Evolutionary conservation across 768 basidiomycete genomes (phyloP), one percentile per base, ranked within the genome.

Genomic region (Amanita phalloides): DNA sequence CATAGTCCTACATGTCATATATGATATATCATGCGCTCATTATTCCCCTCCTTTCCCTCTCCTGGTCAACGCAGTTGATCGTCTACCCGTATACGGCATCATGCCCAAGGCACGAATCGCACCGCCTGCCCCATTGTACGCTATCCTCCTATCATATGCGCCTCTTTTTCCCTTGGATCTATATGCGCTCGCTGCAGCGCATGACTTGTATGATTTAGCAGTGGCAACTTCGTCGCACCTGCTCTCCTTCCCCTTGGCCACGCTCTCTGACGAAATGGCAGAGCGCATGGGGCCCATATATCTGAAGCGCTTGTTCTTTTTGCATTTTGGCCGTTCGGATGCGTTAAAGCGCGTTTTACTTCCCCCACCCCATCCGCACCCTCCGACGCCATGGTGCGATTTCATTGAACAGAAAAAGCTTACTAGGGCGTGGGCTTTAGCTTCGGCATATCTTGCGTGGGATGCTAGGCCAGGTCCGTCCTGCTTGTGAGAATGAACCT

Each of bases 371-470:
- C 78, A 79, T 50, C 81, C 83, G 2, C 88, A 90, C 61, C 70
- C 81, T n/a, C 84, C 88, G 13, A 88, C 79, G 0, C 59, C 72
- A 4, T 61, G 64, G 20, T 90, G 88, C 57, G 85, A 87, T 62
- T 82, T 84, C 59, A 65, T 73, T 0, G 82, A 87, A 60, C 87
- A 90, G 67, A 89, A 88, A 68, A 86, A 78, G 60, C 60, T 90
- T 35, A 84, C 84, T 9, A 69, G 87, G 42, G 87, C 87, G 4
- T 90, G 87, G 87, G 85, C 87, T 11, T 67, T 90, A 30, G 87
- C 88, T 21, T 79, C 83, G 1, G 87, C 87, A 9, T 89, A 89
- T 66, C 75, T 90, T 6, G 84, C 84, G 8, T 90, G 87, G 87
- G 87, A 89, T 64, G 84, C 84, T 33, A 72, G 85, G 51, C 84